These are phyloP conservation scores for Westerdykella aurantiaca DNA, from an alignment of 2,329 filamentous ascomycete species.

Conservation along the genomic window DNA sequence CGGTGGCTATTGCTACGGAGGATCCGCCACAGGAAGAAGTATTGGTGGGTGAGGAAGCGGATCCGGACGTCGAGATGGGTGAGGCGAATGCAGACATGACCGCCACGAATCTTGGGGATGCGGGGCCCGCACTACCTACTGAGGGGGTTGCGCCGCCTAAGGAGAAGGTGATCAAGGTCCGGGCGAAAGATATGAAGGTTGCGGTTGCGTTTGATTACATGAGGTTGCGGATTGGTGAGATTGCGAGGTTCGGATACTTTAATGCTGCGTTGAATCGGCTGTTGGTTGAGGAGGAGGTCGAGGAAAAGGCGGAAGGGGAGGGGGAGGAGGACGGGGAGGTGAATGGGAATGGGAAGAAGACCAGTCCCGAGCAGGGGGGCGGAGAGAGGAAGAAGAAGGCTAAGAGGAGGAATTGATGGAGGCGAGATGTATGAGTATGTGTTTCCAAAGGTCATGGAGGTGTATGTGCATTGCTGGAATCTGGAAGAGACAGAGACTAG, in stretches of 20 bases:
- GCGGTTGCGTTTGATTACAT: conserved; percentile 76
- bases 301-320: conserved; percentile 1
- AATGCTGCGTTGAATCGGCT: conserved; percentile 55
- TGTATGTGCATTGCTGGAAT: too few relatives aligned
- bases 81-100: conserved; percentile 17
- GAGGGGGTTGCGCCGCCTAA: conserved; percentile 1
- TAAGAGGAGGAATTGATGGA: conserved; percentile 6
- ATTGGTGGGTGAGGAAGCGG: conserved; percentile 9
- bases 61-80: conserved; percentile 8
- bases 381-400: conserved; percentile 19
- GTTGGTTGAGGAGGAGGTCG: conserved; percentile 37
- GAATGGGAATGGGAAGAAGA: conserved; percentile 26
- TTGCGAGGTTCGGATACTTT: conserved; percentile 60
- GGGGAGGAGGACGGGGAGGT: conserved; percentile 8
- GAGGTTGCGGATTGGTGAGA: conserved; percentile 65
- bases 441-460: too few relatives aligned
- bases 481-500: too few relatives aligned
- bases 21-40: conserved; percentile 21
- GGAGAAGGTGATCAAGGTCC: conserved; percentile 30
- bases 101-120: conserved; percentile 1
- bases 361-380: conserved; percentile 22
- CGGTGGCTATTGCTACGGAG: conserved; percentile 8
- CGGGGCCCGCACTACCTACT: conserved; percentile 3
- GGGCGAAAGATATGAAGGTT: conserved; percentile 54
- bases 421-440: too few relatives aligned